A percentile compares a stretch with the other conserved stretches of the same genome.
These are phyloP conservation scores for Eucalyptus sideroxylon DNA, from an alignment of 345 rosid species.

Conservation along the genomic window DNA sequence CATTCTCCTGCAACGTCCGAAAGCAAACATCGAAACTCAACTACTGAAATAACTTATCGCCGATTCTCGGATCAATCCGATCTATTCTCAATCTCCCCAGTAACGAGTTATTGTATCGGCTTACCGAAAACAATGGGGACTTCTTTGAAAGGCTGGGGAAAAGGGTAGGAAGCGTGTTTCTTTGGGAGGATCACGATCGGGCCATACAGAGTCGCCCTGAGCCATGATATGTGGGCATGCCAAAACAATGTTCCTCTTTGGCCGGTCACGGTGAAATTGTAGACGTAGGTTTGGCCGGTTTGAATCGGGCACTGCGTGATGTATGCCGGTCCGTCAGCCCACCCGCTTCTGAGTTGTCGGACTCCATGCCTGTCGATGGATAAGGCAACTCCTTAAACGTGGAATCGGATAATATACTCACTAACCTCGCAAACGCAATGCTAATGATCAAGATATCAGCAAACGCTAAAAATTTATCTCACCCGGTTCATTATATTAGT, in stretches of 20 bases:
- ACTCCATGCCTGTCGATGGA: constrained; percentile 24
- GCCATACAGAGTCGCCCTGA: constrained; percentile 29
- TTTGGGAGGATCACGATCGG: constrained; percentile 42
- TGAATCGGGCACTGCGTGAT: constrained; percentile 44
- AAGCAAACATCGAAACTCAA: not conserved
- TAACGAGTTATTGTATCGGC: not conserved
- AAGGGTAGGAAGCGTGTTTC: constrained; percentile 24
- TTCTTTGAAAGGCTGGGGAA: constrained; percentile 30
- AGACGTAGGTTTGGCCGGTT: constrained; percentile 24
- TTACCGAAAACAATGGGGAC: constrained; percentile 38
- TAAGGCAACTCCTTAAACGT: not conserved
- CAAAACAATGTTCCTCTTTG: constrained; percentile 49
- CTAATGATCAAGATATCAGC: not conserved
- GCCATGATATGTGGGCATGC: constrained; percentile 51
- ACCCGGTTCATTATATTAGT: not conserved
- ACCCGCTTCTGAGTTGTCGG: constrained; percentile 33
- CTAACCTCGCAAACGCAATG: not conserved
- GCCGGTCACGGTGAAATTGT: constrained; percentile 35
- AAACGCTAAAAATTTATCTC: not conserved
- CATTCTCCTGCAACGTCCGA: constrained; percentile 24
- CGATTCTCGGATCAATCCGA: not conserved
- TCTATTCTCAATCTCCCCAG: no score
- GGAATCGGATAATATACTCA: not conserved
- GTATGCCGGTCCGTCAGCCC: constrained; percentile 58
- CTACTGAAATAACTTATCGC: not conserved